Evolutionary conservation across 2,329 filamentous ascomycete species (phyloP), one percentile per base, ranked within the genome.

Genomic region (Trichoderma aggressivum): DNA sequence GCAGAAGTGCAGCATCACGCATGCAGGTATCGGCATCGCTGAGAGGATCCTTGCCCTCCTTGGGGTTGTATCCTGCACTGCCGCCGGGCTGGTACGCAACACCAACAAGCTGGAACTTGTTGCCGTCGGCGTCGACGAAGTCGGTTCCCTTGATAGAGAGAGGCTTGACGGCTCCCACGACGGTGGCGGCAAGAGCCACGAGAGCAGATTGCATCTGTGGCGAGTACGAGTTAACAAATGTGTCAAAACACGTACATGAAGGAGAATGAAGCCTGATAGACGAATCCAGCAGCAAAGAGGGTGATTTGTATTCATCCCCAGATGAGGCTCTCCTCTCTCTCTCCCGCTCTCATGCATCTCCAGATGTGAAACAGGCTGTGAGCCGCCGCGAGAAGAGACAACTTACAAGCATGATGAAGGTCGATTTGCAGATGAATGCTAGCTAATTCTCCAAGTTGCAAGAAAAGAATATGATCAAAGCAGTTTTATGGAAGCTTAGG

Each of bases 1-100:
- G 89, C 84, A 91, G 87, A 71, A 91, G 83, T 36, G 89, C 88
- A 58, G 88, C 89, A 84, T 91, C 89, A 73, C 89, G 87, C 76
- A 88, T 80, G 80, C 89, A 91, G 71, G 84, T 81, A 62, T 86
- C 83, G 69, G 82, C 82, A 77, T 91, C 79, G 77, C 87, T 90
- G 39, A 91, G 84, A 36, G 89, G 88, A 77, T 91, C 89, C 74
- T 84, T 83, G 65, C 85, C 85, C 16, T 81, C 78, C 1, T 76
- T 75, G 60, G 88, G 86, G 75, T 90, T 81, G 81, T 89, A 91
- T 60, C 86, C 89, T 58, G 89, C 84, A 73, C 87, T 88, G 74
- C 90, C 90, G 72, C 89, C 90, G 56, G 90, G 90, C 79, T 92
- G 90, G 81, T 92, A 92, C 77, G 89, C 90, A 75, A 90, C 86